Evolutionary conservation across 176 grass and related monocot genomes (phyloP).

Genomic region (Musa beccarii): DNA sequence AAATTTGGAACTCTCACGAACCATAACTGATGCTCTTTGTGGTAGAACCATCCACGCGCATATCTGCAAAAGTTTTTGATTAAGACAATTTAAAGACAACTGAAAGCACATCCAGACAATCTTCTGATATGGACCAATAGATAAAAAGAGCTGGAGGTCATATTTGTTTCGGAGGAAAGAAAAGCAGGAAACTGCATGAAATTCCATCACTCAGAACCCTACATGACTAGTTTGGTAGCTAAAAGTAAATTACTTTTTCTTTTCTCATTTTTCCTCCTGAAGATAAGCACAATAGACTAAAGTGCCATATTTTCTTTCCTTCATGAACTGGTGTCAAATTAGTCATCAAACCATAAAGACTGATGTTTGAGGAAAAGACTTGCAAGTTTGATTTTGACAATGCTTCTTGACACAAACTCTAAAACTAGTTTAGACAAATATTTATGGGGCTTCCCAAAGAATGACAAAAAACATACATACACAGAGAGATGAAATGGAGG

Average conservation of each 20-base stretch:
- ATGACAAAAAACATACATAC: background rate
- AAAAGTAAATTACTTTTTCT: background rate
- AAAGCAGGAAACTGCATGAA: background rate
- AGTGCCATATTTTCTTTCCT: background rate
- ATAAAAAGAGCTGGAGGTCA: background rate
- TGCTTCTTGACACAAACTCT: background rate
- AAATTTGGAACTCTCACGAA: conserved; percentile 52
- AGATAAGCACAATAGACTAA: background rate
- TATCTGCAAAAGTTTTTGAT: conserved; percentile 33
- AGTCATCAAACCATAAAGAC: background rate
- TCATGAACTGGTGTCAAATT: background rate
- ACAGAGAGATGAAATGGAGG: background rate
- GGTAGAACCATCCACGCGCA: conserved; percentile 90
- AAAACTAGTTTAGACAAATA: background rate
- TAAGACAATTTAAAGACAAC: background rate
- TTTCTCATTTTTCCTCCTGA: background rate
- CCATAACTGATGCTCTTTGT: conserved; percentile 66
- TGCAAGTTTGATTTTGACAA: background rate
- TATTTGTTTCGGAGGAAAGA: too few species aligned
- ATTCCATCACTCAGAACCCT: background rate
- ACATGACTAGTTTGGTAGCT: background rate
- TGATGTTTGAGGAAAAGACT: background rate
- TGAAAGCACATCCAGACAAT: background rate
- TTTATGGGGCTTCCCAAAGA: too few species aligned
- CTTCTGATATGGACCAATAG: background rate